These are phyloP conservation scores for Pseudocohnilembus persalinus DNA, from an alignment of 169 alveolate species.

Conservation along the genomic window DNA sequence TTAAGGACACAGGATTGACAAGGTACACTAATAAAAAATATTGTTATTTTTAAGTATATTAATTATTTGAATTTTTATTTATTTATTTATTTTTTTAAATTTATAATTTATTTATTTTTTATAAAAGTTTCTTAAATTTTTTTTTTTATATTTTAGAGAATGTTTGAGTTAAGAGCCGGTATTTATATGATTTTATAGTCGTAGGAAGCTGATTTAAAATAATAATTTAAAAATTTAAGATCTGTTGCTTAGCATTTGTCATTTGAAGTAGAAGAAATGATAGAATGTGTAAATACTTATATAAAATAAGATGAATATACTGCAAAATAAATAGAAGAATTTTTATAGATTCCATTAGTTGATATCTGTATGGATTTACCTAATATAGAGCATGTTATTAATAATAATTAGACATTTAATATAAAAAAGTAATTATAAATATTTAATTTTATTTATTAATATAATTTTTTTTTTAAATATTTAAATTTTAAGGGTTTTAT, in stretches of 20 bases:
- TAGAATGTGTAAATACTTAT: neutral
- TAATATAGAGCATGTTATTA: neutral
- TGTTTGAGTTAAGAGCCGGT: neutral
- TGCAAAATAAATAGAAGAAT: neutral
- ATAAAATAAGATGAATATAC: neutral
- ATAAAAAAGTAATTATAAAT: neutral
- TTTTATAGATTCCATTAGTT: neutral
- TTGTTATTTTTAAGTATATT: neutral
- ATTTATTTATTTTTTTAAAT: too few species aligned
- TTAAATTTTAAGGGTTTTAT: neutral
- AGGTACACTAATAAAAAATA: neutral
- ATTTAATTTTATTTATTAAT: too few species aligned
- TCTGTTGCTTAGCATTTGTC: too few species aligned
- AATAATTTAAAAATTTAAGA: too few species aligned
- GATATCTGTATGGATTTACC: neutral
- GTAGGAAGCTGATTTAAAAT: neutral
- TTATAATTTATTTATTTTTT: too few species aligned
- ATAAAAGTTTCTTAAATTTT: too few species aligned
- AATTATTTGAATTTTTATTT: too few species aligned
- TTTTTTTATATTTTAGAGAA: too few species aligned
- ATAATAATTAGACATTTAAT: too few species aligned
- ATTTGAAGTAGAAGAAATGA: neutral
- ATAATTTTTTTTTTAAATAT: too few species aligned
- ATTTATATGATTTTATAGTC: too few species aligned
- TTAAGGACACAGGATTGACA: neutral